Evolutionary conservation across 1,284 basidiomycete genomes (phyloP).

Genomic region (Cryptococcus neoformans): DNA sequence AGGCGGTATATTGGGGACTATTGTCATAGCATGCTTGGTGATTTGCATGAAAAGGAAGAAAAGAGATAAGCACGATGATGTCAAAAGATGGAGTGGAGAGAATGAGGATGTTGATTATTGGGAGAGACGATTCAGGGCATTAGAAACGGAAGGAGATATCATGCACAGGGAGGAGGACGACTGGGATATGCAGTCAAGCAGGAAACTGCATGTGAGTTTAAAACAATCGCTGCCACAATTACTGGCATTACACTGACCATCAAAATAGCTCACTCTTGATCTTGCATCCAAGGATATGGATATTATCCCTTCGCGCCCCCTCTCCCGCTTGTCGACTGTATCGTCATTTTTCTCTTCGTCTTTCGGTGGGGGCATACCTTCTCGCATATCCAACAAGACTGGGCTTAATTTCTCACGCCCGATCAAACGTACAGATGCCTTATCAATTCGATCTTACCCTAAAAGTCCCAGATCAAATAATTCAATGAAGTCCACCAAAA

Average conservation of each 20-base stretch:
- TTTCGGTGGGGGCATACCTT: background rate
- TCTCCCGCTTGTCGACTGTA: conserved; percentile 16
- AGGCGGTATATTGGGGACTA: conserved; percentile 8
- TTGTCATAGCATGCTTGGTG: conserved; percentile 3
- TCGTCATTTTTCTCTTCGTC: conserved; percentile 16
- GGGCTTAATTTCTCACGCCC: conserved; percentile 8
- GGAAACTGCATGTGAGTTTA: conserved; percentile 12
- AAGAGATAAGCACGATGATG: background rate
- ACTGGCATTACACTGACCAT: background rate
- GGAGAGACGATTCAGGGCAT: conserved; percentile 21
- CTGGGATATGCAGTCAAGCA: conserved; percentile 7
- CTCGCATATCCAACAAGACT: background rate
- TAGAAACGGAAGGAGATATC: conserved; percentile 11
- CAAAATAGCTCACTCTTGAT: conserved; percentile 14
- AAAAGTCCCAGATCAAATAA: background rate
- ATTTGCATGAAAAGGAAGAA: conserved; percentile 7
- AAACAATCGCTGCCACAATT: background rate
- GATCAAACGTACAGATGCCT: background rate
- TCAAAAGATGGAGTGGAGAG: background rate
- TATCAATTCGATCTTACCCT: background rate
- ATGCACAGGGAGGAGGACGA: conserved; percentile 1
- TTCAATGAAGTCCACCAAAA: background rate
- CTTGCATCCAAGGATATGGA: conserved; percentile 13
- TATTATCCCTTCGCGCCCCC: conserved; percentile 4
- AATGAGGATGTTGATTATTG: conserved; percentile 15